Base-by-base conservation (phyloP, 2,329 filamentous ascomycete species). In the Sclerotinia minor region DNA sequence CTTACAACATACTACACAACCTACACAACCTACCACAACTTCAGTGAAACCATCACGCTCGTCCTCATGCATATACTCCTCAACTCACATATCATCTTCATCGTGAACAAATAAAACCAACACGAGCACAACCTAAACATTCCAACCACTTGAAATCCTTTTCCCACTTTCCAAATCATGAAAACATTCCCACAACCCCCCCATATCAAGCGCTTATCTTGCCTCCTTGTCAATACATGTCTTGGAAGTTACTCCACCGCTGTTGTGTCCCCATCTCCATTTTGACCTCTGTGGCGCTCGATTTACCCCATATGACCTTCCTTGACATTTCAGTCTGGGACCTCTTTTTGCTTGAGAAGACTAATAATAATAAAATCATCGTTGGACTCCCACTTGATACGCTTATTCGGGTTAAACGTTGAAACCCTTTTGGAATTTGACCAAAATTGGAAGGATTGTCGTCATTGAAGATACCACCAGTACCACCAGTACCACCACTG, bases 141-240 rank as follows among this genome's bases (percentile, higher is more conserved):
- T 35, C 24, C 17, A n/a, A 35, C 44, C 44, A 61, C 32, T 38
- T 47, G 21, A 17, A 45, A 55, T 55, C 57, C 41, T 15, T 11
- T 45, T 45, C 57, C 57, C 57, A 59, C 57, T 59, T n/a, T 59
- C 24, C 29, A 52, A 41, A 41, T 41, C 38, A 41, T 41, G 38
- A 38, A 38, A 38, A 38, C 9, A 13, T 38, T 8, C 35, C 9
- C 11, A 13, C 13, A 55, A 17, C 21, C 32, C 35, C 21, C 32
- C 35, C 35, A 38, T 59, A 21, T 41, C 7, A 17, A 26, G 47
- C 61, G 47, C 61, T 64, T 64, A 64, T 54, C 61, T 64, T 44
- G 13, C 57, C 24, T 59, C 24, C 45, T 59, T 45, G 29, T 59
- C 57, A 32, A 21, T 41, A 26, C 24, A 44, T 64, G 61, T 64